Evolutionary conservation across 176 grass and related monocot species (phyloP), one percentile per base, ranked within the genome.

Genomic region (Bolboschoenus planiculmis): DNA sequence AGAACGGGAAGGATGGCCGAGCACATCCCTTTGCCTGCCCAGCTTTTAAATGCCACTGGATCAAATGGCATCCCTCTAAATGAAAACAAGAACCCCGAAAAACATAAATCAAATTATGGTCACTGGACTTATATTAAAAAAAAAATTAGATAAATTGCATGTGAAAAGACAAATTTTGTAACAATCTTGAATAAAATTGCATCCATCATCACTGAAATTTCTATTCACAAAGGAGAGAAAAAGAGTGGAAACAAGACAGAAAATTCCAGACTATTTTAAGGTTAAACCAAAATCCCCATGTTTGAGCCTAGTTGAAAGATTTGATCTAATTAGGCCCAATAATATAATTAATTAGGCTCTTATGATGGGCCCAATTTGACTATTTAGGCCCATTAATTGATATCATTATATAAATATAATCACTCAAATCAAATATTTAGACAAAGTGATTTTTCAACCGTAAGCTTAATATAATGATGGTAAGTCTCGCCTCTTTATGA

Each of bases 11-110:
- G 90, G 55, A 98, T 93, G 1, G 81, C 89, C 20, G 88, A 56
- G 79, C 90, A 98, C 0, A 86, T 65, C 20, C 87, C 86, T 29
- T 50, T 82, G 78, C 55, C 88, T 5, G 95, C 95, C 95, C 95
- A 98, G 4, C 34, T 78, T 76, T 86, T 93, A 62, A 98, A 98
- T 4, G 83, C 92, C 67, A 1, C 4, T 5, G 89, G 92, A 80
- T 98, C 88, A 59, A 88, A 98, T 16, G 90, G 90, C 80, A 88
- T 91, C 30, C 88, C 88, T 50, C 88, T 89, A 51, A 11, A 14
- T 16, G 20, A 23, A 44, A 81, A 47, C 60, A 15, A 3, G 46
- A 56, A 20, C 33, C 37, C 9, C 15, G 1, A 10, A 43, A 48
- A 7, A 65, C 4, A 15, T 16, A 9, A 36, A 14, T 47, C 2